These are phyloP conservation scores for Corchorus capsularis DNA, from an alignment of 345 rosid genomes.

Conservation along the genomic window DNA sequence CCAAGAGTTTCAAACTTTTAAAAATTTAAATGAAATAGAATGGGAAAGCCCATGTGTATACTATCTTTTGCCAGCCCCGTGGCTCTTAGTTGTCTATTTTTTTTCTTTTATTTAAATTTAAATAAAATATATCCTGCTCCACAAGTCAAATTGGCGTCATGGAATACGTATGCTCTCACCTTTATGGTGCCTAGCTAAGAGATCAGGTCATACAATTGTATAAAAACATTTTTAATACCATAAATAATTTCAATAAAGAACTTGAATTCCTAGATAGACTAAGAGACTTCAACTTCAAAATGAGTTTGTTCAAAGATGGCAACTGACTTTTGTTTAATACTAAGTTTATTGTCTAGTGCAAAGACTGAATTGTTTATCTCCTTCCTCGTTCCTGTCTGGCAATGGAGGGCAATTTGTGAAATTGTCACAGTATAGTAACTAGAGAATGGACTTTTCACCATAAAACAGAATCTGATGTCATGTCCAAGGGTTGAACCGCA, in stretches of 20 bases:
- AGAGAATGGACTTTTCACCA: no score
- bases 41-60: no score
- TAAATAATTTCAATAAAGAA: not conserved
- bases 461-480: not conserved
- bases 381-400: not conserved
- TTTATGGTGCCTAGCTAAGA: not conserved
- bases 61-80: no score
- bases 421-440: not conserved
- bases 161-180: not conserved
- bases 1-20: not conserved
- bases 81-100: not conserved
- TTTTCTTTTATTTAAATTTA: no score
- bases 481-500: no score
- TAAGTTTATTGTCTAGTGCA: not conserved
- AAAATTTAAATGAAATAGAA: not conserved
- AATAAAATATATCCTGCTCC: not conserved
- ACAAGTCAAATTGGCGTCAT: not conserved
- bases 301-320: not conserved
- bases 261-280: not conserved
- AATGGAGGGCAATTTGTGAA: not conserved
- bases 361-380: constrained; percentile 5
- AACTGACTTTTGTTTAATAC: not conserved
- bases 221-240: no score
- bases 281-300: not conserved
- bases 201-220: no score